phyloP scores from a whole-genome alignment of 1,284 basidiomycete species.

The Ganoderma boninense region DNA sequence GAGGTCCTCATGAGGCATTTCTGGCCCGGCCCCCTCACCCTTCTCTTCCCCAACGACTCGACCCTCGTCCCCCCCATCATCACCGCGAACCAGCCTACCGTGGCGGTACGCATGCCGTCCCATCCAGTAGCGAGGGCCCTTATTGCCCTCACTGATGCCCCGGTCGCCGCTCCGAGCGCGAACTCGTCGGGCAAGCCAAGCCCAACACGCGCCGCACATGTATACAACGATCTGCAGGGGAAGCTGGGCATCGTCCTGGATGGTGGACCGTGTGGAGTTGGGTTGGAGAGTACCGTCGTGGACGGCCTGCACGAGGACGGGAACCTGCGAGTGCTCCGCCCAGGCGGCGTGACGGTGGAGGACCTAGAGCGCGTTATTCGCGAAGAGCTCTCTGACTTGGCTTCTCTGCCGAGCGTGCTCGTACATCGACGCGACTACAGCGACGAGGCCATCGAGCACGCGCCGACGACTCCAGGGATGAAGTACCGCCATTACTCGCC shows the following conservation, averaged over 20 bases:
- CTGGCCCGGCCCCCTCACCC: constrained; percentile 96
- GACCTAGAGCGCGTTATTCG: constrained; percentile 74
- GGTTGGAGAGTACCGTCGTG: constrained; percentile 96
- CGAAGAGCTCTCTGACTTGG: constrained; percentile 47
- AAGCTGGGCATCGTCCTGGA: constrained; percentile 87
- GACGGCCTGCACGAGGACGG: constrained; percentile 83
- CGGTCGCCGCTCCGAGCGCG: constrained; percentile 95
- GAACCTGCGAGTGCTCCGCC: constrained; percentile 84
- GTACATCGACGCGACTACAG: constrained; percentile 81
- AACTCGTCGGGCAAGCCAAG: constrained; percentile 95
- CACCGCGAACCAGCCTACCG: constrained; percentile 84
- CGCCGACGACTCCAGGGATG: constrained; percentile 99
- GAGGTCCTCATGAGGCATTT: constrained; percentile 80
- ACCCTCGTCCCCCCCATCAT: constrained; percentile 68
- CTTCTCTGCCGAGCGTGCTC: constrained; percentile 62
- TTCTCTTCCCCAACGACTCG: constrained; percentile 85
- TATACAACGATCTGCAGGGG: constrained; percentile 80
- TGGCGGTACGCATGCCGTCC: constrained; percentile 94
- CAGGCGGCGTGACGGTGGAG: constrained; percentile 94
- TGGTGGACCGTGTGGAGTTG: constrained; percentile 91
- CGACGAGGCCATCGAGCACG: constrained; percentile 70
- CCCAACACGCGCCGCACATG: constrained; percentile 93
- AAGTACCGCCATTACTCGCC: constrained; percentile 99
- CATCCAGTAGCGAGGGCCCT: constrained; percentile 93
- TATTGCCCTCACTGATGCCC: constrained; percentile 78